A percentile compares a stretch with the other conserved stretches of the same genome.
phyloP scores from a whole-genome alignment of 495 filamentous ascomycete genomes.

The Delitschia confertaspora region DNA sequence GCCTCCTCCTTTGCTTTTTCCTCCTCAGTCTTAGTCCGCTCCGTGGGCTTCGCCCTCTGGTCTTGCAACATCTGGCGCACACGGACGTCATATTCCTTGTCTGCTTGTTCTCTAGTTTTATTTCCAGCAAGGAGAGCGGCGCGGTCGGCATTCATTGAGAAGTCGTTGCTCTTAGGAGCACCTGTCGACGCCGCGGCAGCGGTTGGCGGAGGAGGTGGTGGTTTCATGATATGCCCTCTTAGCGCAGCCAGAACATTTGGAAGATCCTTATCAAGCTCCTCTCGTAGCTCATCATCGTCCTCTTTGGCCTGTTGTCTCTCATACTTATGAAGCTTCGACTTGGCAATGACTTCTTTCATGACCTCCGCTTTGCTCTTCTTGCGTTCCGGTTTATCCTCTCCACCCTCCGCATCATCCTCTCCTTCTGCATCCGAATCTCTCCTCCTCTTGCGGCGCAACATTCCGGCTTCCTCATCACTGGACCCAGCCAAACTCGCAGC shows the following conservation, averaged over 20 bases:
- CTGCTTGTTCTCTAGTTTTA: constrained; percentile 53
- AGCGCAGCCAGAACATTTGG: constrained; percentile 70
- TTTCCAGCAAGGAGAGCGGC: constrained; percentile 50
- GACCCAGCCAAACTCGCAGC: constrained; percentile 17
- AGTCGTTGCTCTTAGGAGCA: constrained; percentile 35
- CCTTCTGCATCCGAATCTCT: constrained; percentile 39
- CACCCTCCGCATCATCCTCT: constrained; percentile 39
- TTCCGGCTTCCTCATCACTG: constrained; percentile 46
- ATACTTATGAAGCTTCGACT: constrained; percentile 89
- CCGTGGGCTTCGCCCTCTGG: constrained; percentile 69
- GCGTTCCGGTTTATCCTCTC: constrained; percentile 51
- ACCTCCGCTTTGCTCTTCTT: constrained; percentile 94
- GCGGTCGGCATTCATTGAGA: constrained; percentile 49
- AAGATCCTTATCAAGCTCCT: constrained; percentile 68
- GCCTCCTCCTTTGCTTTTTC: constrained; percentile 72
- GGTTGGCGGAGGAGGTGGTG: constrained; percentile 26
- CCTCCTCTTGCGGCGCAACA: constrained; percentile 50
- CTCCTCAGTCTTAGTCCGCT: constrained; percentile 84
- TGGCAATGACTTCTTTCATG: constrained; percentile 94
- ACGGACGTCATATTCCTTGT: constrained; percentile 76
- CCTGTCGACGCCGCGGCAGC: background rate
- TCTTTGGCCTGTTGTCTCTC: constrained; percentile 90
- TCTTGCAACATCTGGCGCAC: constrained; percentile 75
- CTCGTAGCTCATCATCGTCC: constrained; percentile 83
- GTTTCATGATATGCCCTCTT: constrained; percentile 38